A percentile compares a stretch with the other conserved stretches of the same genome.
These are phyloP conservation scores for Talaromyces albobiverticillius DNA, from an alignment of 2,329 filamentous ascomycete species.

Conservation along the genomic window DNA sequence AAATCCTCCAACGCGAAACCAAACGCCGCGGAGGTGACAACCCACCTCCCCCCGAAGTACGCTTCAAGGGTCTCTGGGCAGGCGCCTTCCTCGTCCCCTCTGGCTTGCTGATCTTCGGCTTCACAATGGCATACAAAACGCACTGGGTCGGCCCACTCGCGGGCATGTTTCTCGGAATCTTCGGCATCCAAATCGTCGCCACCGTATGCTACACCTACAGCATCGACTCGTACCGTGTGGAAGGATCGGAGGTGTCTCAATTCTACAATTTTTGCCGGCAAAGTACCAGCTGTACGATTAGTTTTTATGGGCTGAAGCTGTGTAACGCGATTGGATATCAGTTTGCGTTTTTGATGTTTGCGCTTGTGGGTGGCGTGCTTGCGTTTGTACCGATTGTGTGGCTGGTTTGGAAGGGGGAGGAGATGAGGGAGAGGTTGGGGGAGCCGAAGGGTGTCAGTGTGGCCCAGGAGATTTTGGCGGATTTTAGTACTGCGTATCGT, in stretches of 20 bases:
- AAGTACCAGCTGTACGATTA: slow-evolving; percentile 5
- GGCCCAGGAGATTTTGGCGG: slow-evolving; percentile 2
- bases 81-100: slow-evolving; percentile 4
- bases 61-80: slow-evolving; percentile 8
- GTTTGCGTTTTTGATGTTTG: slow-evolving; percentile 12
- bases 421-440: neutral
- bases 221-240: slow-evolving; percentile 8
- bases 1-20: slow-evolving; percentile 1
- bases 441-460: slow-evolving; percentile 3
- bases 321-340: slow-evolving; percentile 7
- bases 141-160: slow-evolving; percentile 6
- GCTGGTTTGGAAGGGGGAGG: slow-evolving; percentile 7
- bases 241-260: slow-evolving; percentile 7
- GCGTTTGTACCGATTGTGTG: slow-evolving; percentile 2
- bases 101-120: slow-evolving; percentile 5
- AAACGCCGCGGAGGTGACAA: slow-evolving; percentile 1
- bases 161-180: slow-evolving; percentile 7
- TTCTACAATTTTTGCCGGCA: slow-evolving; percentile 9
- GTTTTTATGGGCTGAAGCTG: neutral
- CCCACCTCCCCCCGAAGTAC: slow-evolving; percentile 7
- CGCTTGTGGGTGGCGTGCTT: slow-evolving; percentile 6
- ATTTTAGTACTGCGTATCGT: neutral
- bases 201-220: slow-evolving; percentile 17
- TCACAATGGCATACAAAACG: slow-evolving; percentile 8
- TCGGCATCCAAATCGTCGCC: slow-evolving; percentile 6